A percentile compares a stretch with the other conserved stretches of the same genome.
Evolutionary conservation across 2,329 filamentous ascomycete species (phyloP).

Genomic region (Fonsecaea monophora): DNA sequence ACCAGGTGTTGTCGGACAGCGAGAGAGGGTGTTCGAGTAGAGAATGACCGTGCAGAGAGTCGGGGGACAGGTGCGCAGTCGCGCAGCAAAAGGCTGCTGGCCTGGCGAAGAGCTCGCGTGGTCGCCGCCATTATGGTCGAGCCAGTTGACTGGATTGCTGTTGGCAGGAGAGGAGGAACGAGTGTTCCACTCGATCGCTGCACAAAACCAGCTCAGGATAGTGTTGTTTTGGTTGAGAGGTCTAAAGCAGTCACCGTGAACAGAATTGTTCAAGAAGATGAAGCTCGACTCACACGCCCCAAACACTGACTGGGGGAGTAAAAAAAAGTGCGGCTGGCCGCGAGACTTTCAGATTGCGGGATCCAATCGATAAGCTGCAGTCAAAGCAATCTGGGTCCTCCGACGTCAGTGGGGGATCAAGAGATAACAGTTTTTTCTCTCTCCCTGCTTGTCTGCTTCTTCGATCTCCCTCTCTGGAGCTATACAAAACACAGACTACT

Average conservation of each 20-base stretch:
- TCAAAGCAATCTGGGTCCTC: constrained; percentile 14
- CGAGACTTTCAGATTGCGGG: constrained; percentile 20
- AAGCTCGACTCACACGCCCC: not conserved
- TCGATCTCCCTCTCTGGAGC: not conserved
- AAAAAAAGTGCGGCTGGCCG: constrained; percentile 23
- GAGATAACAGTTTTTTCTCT: constrained; percentile 15
- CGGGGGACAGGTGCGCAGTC: constrained; percentile 33
- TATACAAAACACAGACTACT: not conserved
- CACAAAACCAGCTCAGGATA: constrained; percentile 8
- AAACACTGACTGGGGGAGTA: constrained; percentile 1
- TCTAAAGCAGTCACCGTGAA: not conserved
- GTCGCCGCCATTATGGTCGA: constrained; percentile 36
- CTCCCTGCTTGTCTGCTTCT: not conserved
- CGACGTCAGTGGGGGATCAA: constrained; percentile 20
- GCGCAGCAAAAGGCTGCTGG: constrained; percentile 33
- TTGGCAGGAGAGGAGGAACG: constrained; percentile 1
- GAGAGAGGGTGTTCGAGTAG: constrained; percentile 21
- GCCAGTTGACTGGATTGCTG: constrained; percentile 3
- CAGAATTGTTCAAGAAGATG: not conserved
- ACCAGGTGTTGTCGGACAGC: constrained; percentile 45
- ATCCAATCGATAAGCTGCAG: constrained; percentile 37
- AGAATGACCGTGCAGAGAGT: constrained; percentile 31
- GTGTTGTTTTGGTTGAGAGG: not conserved
- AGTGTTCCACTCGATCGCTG: constrained; percentile 6
- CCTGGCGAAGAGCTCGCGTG: constrained; percentile 36